Evolutionary conservation across 305 asterid genomes (phyloP).

Genomic region (Nicotiana rustica): DNA sequence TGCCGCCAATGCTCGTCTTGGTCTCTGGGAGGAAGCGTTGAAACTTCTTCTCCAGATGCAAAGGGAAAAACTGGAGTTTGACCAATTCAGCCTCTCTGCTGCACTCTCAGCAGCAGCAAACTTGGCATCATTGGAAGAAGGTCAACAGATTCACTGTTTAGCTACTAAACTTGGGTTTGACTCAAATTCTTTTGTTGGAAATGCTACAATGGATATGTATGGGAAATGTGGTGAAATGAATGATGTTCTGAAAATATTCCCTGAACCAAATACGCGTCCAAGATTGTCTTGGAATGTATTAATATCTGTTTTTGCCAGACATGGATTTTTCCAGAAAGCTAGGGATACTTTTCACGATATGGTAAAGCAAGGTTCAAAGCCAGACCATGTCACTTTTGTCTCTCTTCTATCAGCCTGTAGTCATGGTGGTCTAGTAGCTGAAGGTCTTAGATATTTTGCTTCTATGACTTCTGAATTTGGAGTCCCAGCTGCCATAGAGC

Average conservation of each 20-base stretch:
- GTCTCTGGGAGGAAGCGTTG: slow-evolving; percentile 82
- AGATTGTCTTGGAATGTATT: slow-evolving; percentile 78
- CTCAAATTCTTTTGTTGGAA: slow-evolving; percentile 59
- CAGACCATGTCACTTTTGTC: slow-evolving; percentile 84
- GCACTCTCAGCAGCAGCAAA: slow-evolving; percentile 77
- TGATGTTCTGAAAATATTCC: slow-evolving; percentile 67
- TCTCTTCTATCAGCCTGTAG: slow-evolving; percentile 90
- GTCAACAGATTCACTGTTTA: slow-evolving; percentile 73
- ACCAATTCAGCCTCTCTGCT: slow-evolving; percentile 81
- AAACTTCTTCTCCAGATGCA: slow-evolving; percentile 77
- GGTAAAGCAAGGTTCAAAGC: slow-evolving; percentile 63
- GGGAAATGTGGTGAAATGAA: slow-evolving; percentile 84
- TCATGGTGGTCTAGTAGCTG: slow-evolving; percentile 86
- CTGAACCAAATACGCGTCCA: slow-evolving; percentile 60
- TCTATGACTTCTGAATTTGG: slow-evolving; percentile 66
- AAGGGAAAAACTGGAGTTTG: slow-evolving; percentile 69
- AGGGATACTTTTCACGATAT: slow-evolving; percentile 67
- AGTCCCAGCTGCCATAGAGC: slow-evolving; percentile 73
- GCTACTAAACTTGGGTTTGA: slow-evolving; percentile 74
- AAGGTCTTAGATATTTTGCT: slow-evolving; percentile 73
- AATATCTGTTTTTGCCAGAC: slow-evolving; percentile 78
- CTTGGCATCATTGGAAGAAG: slow-evolving; percentile 77
- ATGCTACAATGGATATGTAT: slow-evolving; percentile 85
- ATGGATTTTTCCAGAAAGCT: slow-evolving; percentile 70
- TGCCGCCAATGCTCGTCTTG: slow-evolving; percentile 77